Percentiles rank a stretch among this genome's conserved stretches.
These are phyloP conservation scores for Diplosphaera chodatii DNA, from an alignment of 139 green algal species.

Conservation along the genomic window DNA sequence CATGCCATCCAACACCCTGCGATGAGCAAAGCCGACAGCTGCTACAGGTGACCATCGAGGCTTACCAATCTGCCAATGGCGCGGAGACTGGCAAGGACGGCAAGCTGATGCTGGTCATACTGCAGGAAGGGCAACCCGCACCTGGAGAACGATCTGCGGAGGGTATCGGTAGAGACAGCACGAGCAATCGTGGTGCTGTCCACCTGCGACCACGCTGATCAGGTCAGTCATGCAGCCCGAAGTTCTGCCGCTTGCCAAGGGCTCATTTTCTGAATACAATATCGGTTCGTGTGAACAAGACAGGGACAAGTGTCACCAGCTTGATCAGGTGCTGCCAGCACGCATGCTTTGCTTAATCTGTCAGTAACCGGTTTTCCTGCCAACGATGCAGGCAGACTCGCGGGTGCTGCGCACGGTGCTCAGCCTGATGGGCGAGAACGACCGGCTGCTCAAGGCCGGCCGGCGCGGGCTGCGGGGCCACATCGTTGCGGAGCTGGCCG, in stretches of 20 bases:
- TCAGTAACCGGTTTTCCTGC: background rate
- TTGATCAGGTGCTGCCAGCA: too few relatives aligned
- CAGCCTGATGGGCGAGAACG: constrained; percentile 31
- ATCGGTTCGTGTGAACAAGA: too few relatives aligned
- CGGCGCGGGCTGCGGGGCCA: constrained; percentile 26
- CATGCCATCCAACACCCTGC: background rate
- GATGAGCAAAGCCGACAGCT: too few relatives aligned
- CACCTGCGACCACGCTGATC: constrained; percentile 17
- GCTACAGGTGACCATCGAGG: too few relatives aligned
- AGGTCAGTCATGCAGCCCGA: too few relatives aligned
- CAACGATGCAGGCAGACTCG: constrained; percentile 4
- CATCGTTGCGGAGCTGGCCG: constrained; percentile 46
- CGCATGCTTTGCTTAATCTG: too few relatives aligned
- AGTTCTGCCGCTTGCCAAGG: background rate
- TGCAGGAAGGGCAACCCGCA: constrained; percentile 35
- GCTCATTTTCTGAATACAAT: too few relatives aligned
- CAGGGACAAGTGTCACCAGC: too few relatives aligned
- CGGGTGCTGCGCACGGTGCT: constrained; percentile 39
- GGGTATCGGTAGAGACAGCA: constrained; percentile 30
- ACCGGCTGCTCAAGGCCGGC: constrained; percentile 11
- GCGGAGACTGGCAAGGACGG: too few relatives aligned
- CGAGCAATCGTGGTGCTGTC: constrained; percentile 48
- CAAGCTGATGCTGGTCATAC: background rate
- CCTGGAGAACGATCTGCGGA: constrained; percentile 34
- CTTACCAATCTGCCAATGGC: background rate